Conservation (phyloP, 225 moss, liverwort and hornwort species). For the Neckera pumila region DNA sequence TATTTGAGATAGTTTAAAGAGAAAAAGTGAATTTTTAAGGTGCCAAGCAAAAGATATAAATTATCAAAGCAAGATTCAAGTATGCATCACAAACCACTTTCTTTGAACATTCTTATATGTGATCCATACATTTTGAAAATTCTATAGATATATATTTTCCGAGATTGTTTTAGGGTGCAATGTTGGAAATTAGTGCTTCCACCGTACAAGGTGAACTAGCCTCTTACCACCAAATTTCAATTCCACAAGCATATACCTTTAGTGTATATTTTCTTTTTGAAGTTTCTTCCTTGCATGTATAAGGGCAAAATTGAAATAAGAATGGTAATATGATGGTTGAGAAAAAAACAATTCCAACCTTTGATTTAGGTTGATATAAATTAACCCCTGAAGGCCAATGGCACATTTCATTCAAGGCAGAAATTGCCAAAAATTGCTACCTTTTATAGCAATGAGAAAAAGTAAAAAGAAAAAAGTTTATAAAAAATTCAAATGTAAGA, state of each 20-base stretch:
- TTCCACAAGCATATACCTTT: background rate
- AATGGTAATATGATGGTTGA: background rate
- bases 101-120: background rate
- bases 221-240: background rate
- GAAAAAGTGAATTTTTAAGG: background rate
- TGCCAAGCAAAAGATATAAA: background rate
- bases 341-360: background rate
- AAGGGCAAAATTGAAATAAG: fast-evolving
- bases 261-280: fast-evolving
- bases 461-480: background rate
- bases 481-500: fast-evolving
- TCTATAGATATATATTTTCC: background rate
- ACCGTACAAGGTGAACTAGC: background rate
- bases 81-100: background rate
- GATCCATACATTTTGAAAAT: background rate
- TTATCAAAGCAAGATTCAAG: background rate
- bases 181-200: background rate
- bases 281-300: fast-evolving
- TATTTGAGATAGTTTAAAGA: background rate
- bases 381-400: background rate
- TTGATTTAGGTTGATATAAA: background rate
- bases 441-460: fast-evolving
- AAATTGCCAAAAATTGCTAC: fast-evolving
- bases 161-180: background rate
- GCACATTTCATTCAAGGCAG: fast-evolving